Evolutionary conservation across 768 basidiomycete species (phyloP), one percentile per base, ranked within the genome.

Genomic region (Boletus edulis): DNA sequence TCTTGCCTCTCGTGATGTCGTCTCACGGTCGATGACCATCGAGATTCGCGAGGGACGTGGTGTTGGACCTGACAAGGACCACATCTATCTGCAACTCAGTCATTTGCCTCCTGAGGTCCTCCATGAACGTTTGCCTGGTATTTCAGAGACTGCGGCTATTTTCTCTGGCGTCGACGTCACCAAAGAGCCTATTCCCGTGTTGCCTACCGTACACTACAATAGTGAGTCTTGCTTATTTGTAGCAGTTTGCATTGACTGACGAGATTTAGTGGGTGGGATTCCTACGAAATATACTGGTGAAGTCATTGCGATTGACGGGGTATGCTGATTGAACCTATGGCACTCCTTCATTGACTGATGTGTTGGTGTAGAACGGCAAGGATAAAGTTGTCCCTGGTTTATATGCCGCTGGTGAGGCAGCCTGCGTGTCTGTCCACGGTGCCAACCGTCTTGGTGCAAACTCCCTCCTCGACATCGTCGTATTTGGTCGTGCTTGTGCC

Each of bases 401-500:
- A 4, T 99, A 98, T 73, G 97, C 97, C 55, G 97, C 97, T 57
- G 97, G 97, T 63, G 97, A 99, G 76, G 97, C 96, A 51, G 97
- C 97, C 8, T 98, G 93, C 63, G 97, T 98, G 32, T 99, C 97
- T 18, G 97, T 99, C 18, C 97, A 99, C 66, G 97, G 97, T 60
- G 97, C 97, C 60, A 99, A 99, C 79, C 94, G 97, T 74, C 89
- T 99, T 51, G 97, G 97, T 65, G 97, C 97, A 69, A 99, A 99
- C 81, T 99, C 97, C 20, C 86, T 99, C 27, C 79, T 99, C 62
- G 97, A 98, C 72, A 97, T 98, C 62, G 97, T 98, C 72, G 97
- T 98, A 62, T 99, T 98, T 66, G 97, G 97, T 64, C 94, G 97
- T 73, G 96, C 97, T n/a, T 94, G 91, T 65, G 96, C 97, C 27